These are phyloP conservation scores for Pythium vanterpoolii DNA, from an alignment of 352 stramenopile species.

Conservation along the genomic window DNA sequence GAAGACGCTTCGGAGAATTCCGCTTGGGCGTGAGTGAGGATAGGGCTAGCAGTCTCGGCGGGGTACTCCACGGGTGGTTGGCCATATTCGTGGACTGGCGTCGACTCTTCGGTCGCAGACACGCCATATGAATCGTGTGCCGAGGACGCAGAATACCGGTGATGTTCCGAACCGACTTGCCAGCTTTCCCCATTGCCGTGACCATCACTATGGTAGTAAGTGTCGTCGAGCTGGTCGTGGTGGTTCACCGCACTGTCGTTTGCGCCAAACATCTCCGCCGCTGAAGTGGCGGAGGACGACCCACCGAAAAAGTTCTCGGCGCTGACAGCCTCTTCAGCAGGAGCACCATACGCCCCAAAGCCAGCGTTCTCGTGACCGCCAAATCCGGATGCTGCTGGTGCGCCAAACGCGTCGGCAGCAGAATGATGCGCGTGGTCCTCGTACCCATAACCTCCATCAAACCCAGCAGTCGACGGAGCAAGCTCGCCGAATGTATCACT, in stretches of 20 bases:
- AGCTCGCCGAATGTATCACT: conserved; percentile 1
- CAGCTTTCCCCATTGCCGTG: not conserved
- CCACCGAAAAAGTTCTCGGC: conserved; percentile 23
- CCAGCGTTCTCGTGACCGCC: conserved; percentile 10
- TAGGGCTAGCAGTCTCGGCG: not conserved
- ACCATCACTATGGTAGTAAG: not conserved
- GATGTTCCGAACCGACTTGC: not conserved
- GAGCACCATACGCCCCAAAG: conserved; percentile 1
- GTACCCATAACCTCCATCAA: not conserved
- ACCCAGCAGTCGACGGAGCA: not conserved
- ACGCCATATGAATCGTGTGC: not conserved
- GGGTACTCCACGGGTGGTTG: not conserved
- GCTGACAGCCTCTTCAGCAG: conserved; percentile 6
- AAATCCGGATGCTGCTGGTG: conserved; percentile 27
- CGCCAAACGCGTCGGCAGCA: conserved; percentile 24
- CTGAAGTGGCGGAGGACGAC: not conserved
- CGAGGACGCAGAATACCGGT: not conserved
- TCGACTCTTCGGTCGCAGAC: not conserved
- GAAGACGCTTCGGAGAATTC: not conserved
- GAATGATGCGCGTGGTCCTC: not conserved
- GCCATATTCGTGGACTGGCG: not conserved
- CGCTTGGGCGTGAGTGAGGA: not conserved
- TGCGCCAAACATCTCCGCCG: conserved; percentile 18
- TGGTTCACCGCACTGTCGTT: not conserved
- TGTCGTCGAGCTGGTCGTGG: not conserved